Evolutionary conservation across 768 basidiomycete species (phyloP).

Genomic region (Leccinellum luteum): DNA sequence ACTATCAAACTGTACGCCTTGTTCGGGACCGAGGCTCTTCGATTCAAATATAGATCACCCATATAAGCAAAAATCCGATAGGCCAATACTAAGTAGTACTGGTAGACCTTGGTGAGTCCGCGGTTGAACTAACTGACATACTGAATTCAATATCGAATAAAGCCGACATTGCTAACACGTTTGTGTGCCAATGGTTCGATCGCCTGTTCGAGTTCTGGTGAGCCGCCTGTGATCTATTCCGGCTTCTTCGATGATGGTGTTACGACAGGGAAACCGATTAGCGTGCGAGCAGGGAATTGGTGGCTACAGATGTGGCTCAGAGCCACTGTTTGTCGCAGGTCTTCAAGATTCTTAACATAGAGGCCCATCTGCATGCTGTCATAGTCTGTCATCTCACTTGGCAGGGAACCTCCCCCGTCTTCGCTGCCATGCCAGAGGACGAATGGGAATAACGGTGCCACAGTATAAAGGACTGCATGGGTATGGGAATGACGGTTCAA

Average conservation of each 20-base stretch:
- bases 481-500: not conserved
- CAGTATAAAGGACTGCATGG: not conserved
- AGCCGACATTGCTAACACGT: not conserved
- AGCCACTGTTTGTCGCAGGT: not conserved
- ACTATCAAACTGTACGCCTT: not conserved
- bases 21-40: not conserved
- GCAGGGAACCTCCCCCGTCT: not conserved
- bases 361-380: not conserved
- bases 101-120: not conserved
- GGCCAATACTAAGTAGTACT: not conserved
- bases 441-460: not conserved
- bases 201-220: not conserved
- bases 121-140: not conserved
- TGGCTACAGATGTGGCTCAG: not conserved
- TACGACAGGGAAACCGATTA: not conserved
- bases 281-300: not conserved
- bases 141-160: not conserved
- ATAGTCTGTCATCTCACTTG: not conserved
- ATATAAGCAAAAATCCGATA: not conserved
- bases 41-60: not conserved
- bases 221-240: not conserved
- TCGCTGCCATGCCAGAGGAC: not conserved
- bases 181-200: not conserved
- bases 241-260: not conserved
- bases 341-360: not conserved